A percentile compares a stretch with the other conserved stretches of the same genome.
phyloP scores from a whole-genome alignment of 1,284 basidiomycete genomes.

The Ustilago hordei region DNA sequence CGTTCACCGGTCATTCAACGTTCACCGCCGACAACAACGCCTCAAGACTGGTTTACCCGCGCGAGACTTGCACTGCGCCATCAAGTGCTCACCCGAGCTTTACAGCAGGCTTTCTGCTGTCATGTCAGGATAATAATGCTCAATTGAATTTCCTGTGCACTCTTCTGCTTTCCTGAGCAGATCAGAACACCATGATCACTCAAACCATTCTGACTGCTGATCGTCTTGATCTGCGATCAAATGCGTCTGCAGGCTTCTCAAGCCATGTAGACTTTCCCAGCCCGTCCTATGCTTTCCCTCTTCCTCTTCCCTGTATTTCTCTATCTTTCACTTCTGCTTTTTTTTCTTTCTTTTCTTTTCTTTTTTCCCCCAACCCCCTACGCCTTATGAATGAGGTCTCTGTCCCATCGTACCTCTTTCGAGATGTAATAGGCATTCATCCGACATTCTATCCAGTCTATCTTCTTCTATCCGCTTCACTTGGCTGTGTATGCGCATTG shows the following conservation, averaged over 20 bases:
- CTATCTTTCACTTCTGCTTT: not conserved
- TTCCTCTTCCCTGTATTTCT: not conserved
- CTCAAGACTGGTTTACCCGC: not conserved
- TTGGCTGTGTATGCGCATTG: not conserved
- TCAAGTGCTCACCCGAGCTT: too few relatives aligned
- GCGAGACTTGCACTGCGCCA: too few relatives aligned
- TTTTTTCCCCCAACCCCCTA: not conserved
- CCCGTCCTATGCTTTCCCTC: not conserved
- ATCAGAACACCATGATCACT: too few relatives aligned
- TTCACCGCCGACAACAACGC: not conserved
- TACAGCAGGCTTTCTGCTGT: too few relatives aligned
- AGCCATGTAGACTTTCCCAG: too few relatives aligned
- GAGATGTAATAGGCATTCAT: not conserved
- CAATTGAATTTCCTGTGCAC: too few relatives aligned
- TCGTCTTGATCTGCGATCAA: too few relatives aligned
- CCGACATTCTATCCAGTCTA: not conserved
- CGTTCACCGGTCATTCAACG: constrained; percentile 1
- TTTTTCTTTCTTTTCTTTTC: too few relatives aligned
- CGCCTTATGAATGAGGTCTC: not conserved
- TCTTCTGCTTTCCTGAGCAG: too few relatives aligned
- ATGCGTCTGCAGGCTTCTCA: too few relatives aligned
- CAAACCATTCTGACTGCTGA: too few relatives aligned
- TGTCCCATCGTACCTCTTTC: not conserved
- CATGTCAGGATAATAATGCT: too few relatives aligned
- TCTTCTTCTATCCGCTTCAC: not conserved